Evolutionary conservation across 2,329 filamentous ascomycete genomes (phyloP).

Genomic region (Didymella glomerata): DNA sequence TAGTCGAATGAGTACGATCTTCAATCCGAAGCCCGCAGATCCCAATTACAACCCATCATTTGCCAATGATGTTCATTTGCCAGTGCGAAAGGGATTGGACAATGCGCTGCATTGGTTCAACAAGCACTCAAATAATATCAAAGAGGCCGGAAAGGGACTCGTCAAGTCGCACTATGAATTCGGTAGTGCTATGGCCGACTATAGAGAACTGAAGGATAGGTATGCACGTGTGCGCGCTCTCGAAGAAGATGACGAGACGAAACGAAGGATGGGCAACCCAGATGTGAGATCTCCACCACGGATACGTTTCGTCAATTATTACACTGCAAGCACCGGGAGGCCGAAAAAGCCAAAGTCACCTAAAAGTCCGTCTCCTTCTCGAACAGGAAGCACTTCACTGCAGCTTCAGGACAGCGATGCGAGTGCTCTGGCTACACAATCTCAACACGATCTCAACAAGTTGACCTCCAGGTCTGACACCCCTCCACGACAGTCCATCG

Average conservation of each 20-base stretch:
- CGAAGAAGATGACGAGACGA: constrained; percentile 70
- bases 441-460: constrained; percentile 18
- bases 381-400: background rate
- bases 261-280: constrained; percentile 41
- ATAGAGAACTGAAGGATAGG: constrained; percentile 70
- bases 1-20: constrained; percentile 48
- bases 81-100: constrained; percentile 73
- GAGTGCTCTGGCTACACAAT: constrained; percentile 22
- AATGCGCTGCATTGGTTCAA: constrained; percentile 77
- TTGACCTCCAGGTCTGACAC: background rate
- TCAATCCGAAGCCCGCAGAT: constrained; percentile 53
- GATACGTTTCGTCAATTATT: constrained; percentile 88
- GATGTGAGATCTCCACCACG: constrained; percentile 54
- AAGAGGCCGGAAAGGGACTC: constrained; percentile 75
- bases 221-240: constrained; percentile 75
- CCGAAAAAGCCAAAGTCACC: constrained; percentile 54
- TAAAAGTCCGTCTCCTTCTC: constrained; percentile 32
- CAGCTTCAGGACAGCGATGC: constrained; percentile 17
- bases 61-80: constrained; percentile 74
- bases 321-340: constrained; percentile 81
- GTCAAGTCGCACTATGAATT: constrained; percentile 85
- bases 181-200: constrained; percentile 81
- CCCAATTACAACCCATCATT: constrained; percentile 80
- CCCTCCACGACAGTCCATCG: constrained; percentile 55
- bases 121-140: constrained; percentile 79